Percentiles rank a stretch among this genome's conserved stretches.
Evolutionary conservation across 176 grass and related monocot species (phyloP).

Genomic region (Miscanthus lutarioriparius): DNA sequence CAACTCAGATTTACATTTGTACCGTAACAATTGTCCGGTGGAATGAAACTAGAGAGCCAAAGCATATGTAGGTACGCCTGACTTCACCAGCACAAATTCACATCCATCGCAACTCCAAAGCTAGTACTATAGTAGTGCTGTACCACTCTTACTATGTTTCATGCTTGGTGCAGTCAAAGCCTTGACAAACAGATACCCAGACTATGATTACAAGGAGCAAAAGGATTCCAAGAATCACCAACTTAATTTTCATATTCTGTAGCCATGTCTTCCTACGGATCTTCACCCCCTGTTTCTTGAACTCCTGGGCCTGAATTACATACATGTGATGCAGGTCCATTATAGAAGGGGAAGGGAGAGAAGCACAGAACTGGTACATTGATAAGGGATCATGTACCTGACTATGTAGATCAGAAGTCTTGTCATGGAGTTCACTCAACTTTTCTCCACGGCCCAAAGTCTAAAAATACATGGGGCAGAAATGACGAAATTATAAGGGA

Average conservation of each 20-base stretch:
- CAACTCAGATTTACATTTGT: conserved; percentile 42
- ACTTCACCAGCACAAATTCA: conserved; percentile 26
- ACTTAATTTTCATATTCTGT: conserved; percentile 93
- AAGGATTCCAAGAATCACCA: conserved; percentile 77
- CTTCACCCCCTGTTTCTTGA: conserved; percentile 85
- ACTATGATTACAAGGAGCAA: conserved; percentile 82
- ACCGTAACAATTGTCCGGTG: background rate
- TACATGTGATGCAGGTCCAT: background rate
- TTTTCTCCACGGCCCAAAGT: conserved; percentile 78
- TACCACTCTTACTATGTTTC: conserved; percentile 33
- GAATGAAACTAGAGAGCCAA: conserved; percentile 9
- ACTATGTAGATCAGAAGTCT: conserved; percentile 71
- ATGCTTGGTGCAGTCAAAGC: conserved; percentile 96
- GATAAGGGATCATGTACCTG: conserved; percentile 50
- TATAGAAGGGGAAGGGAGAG: conserved; percentile 2
- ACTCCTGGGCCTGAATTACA: conserved; percentile 76
- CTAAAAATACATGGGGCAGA: conserved; percentile 41
- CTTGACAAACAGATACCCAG: conserved; percentile 91
- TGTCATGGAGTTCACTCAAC: conserved; percentile 81
- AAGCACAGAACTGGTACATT: background rate
- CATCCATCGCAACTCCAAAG: background rate
- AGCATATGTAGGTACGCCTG: background rate
- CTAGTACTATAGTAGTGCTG: background rate
- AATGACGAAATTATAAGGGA: background rate
- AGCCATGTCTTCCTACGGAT: conserved; percentile 91